A percentile compares a stretch with the other conserved stretches of the same genome.
Evolutionary conservation across 2,329 filamentous ascomycete species (phyloP).

Genomic region (Kalmusia sp.): DNA sequence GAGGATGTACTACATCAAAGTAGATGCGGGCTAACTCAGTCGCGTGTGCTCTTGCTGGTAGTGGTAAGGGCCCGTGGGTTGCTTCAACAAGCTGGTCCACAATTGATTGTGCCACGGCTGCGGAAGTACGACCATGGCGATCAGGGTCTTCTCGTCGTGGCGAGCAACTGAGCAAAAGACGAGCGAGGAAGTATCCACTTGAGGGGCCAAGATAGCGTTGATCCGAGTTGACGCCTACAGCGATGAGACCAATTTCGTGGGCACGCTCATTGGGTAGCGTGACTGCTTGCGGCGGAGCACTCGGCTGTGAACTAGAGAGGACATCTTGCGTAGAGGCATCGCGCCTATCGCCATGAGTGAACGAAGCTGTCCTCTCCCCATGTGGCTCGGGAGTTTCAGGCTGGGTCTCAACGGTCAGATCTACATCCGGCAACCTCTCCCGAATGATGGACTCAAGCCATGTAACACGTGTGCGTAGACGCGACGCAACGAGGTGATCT

Average conservation of each 20-base stretch:
- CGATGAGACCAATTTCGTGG: slow-evolving; percentile 62
- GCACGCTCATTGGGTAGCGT: slow-evolving; percentile 6
- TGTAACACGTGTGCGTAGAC: slow-evolving; percentile 12
- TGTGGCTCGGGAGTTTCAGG: not conserved
- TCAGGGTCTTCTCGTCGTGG: not conserved
- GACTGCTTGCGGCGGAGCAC: not conserved
- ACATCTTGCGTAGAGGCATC: not conserved
- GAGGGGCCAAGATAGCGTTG: slow-evolving; percentile 63
- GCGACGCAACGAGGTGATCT: not conserved
- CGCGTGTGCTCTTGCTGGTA: slow-evolving; percentile 44
- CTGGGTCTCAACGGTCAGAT: slow-evolving; percentile 3
- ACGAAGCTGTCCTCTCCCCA: not conserved
- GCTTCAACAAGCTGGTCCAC: slow-evolving; percentile 18
- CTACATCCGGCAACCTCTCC: slow-evolving; percentile 16
- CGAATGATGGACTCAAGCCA: slow-evolving; percentile 22
- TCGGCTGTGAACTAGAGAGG: not conserved
- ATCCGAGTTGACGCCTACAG: slow-evolving; percentile 56
- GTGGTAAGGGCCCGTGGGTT: slow-evolving; percentile 11
- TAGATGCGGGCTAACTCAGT: slow-evolving; percentile 55
- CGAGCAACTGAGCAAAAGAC: slow-evolving; percentile 54
- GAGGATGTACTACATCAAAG: slow-evolving; percentile 57
- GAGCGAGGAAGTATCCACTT: slow-evolving; percentile 62
- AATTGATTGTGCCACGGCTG: slow-evolving; percentile 3
- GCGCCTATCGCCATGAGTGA: not conserved
- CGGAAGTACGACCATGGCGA: not conserved